Conservation (phyloP, 2,329 filamentous ascomycete species). For the Aspergillus hiratsukae region DNA sequence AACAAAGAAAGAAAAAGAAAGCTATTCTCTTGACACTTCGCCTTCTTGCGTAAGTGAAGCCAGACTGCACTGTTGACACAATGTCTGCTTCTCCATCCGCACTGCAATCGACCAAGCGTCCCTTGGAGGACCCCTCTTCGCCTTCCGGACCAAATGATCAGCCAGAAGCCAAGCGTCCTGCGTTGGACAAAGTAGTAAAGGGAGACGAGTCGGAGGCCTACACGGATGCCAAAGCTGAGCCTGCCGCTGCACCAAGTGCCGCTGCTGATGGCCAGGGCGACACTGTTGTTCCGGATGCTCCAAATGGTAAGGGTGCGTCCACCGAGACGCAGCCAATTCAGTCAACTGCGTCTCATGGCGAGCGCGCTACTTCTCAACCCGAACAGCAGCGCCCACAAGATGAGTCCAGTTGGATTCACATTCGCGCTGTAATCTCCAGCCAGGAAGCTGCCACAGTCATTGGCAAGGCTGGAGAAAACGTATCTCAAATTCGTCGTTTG, state of each 20-base stretch:
- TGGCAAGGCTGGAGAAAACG: constrained; percentile 97
- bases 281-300: constrained; percentile 62
- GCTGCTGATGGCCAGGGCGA: constrained; percentile 53
- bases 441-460: constrained; percentile 97
- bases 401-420: constrained; percentile 94
- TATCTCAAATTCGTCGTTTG: constrained; percentile 90
- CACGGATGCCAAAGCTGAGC: constrained; percentile 22
- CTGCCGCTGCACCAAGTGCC: constrained; percentile 15
- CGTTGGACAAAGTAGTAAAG: constrained; percentile 85
- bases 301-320: constrained; percentile 49
- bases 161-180: constrained; percentile 93
- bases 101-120: constrained; percentile 66
- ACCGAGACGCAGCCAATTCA: constrained; percentile 57
- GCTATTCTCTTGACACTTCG: constrained; percentile 41
- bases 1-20: constrained; percentile 53
- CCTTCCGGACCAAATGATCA: constrained; percentile 87
- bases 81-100: constrained; percentile 66
- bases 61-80: constrained; percentile 37
- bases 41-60: constrained; percentile 42
- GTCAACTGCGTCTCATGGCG: constrained; percentile 52
- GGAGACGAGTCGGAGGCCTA: constrained; percentile 46
- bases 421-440: constrained; percentile 94
- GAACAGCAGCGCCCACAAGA: constrained; percentile 60
- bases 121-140: constrained; percentile 93
- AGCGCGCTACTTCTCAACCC: constrained; percentile 42